These are phyloP conservation scores for Saccharomycopsis sp. DNA, from an alignment of 805 yeast species.

Conservation along the genomic window DNA sequence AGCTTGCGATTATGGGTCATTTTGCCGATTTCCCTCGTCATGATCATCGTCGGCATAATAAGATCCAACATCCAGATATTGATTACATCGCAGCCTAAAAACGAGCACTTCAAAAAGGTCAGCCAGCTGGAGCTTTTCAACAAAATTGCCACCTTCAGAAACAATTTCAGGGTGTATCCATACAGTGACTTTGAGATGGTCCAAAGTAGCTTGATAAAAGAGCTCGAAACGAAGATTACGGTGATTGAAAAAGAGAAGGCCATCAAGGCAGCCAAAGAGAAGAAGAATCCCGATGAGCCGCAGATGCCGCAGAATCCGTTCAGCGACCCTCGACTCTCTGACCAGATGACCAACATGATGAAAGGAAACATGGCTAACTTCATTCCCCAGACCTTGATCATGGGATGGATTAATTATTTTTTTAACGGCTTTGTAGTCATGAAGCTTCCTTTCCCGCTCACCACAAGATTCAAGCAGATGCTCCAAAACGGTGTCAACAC, in stretches of 20 bases:
- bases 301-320: constrained; percentile 51
- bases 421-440: constrained; percentile 86
- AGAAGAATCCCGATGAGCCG: constrained; percentile 26
- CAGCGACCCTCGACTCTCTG: constrained; percentile 63
- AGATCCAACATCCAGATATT: constrained; percentile 62
- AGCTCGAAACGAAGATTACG: constrained; percentile 33
- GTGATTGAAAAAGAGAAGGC: constrained; percentile 52
- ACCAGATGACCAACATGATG: constrained; percentile 67
- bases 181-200: constrained; percentile 47
- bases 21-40: constrained; percentile 80
- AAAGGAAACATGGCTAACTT: constrained; percentile 78
- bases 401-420: constrained; percentile 95
- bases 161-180: constrained; percentile 47
- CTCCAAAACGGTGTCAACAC: constrained; percentile 83
- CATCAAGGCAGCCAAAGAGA: constrained; percentile 29
- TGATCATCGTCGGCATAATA: constrained; percentile 80
- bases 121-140: constrained; percentile 60
- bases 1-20: constrained; percentile 83
- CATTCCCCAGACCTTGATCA: constrained; percentile 85
- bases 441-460: constrained; percentile 87
- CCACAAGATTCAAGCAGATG: constrained; percentile 86
- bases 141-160: constrained; percentile 52
- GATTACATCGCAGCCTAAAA: constrained; percentile 51
- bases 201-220: constrained; percentile 40
- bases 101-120: constrained; percentile 42